Evolutionary conservation across 208 protist species (phyloP).

Genomic region (Perkinsela sp.): DNA sequence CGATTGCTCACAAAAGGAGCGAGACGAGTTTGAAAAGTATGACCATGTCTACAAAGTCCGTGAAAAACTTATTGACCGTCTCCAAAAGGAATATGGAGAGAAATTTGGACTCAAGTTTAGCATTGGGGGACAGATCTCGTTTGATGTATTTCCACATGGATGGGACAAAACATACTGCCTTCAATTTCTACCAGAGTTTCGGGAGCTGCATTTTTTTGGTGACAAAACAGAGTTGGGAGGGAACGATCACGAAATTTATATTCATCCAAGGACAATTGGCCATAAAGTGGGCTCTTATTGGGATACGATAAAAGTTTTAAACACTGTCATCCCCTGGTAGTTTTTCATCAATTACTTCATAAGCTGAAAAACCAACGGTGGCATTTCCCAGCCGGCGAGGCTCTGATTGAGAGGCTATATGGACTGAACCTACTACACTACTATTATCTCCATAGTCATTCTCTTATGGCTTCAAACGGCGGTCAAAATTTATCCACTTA

Average conservation of each 20-base stretch:
- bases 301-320: too few relatives aligned
- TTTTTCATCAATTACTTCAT: too few relatives aligned
- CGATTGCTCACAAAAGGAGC: conserved; percentile 87
- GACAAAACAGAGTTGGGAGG: conserved; percentile 93
- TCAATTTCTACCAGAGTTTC: conserved; percentile 72
- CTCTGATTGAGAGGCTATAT: too few relatives aligned
- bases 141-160: conserved; percentile 95
- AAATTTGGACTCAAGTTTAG: conserved; percentile 76
- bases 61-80: conserved; percentile 57
- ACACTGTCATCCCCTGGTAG: too few relatives aligned
- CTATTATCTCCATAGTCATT: too few relatives aligned
- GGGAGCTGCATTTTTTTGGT: conserved; percentile 97
- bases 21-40: conserved; percentile 86
- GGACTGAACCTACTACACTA: too few relatives aligned
- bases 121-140: conserved; percentile 95
- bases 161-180: conserved; percentile 99
- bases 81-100: conserved; percentile 11
- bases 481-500: too few relatives aligned
- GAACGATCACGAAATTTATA: conserved; percentile 99
- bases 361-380: too few relatives aligned
- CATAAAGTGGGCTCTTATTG: conserved; percentile 75
- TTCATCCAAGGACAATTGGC: conserved; percentile 45
- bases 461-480: too few relatives aligned
- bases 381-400: too few relatives aligned
- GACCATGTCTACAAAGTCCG: conserved; percentile 84